Percentiles rank a stretch among this genome's conserved stretches.
phyloP scores from a whole-genome alignment of 2,329 filamentous ascomycete genomes.

The Diaporthe citrichinensis region DNA sequence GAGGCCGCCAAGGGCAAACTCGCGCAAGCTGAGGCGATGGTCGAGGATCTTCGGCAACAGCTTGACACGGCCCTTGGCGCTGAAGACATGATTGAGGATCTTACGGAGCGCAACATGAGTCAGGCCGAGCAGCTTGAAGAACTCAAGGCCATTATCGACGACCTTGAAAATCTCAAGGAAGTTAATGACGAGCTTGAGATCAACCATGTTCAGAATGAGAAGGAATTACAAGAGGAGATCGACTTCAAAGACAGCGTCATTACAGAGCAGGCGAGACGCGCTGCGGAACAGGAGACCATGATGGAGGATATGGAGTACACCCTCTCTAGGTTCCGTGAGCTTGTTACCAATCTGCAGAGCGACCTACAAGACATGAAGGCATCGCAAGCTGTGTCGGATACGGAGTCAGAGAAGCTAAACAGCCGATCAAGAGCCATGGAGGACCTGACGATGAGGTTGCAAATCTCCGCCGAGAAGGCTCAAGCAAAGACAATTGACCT shows the following conservation, averaged over 20 bases:
- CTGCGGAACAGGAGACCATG: constrained; percentile 81
- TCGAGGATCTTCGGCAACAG: constrained; percentile 91
- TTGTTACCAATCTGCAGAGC: constrained; percentile 86
- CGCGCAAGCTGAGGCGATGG: constrained; percentile 77
- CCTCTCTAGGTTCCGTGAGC: constrained; percentile 86
- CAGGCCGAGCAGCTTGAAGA: constrained; percentile 88
- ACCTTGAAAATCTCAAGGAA: constrained; percentile 90
- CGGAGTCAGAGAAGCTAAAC: constrained; percentile 91
- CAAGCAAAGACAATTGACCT: constrained; percentile 96
- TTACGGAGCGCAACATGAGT: constrained; percentile 88
- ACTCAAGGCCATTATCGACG: constrained; percentile 84
- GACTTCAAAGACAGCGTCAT: constrained; percentile 90
- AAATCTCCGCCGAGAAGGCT: constrained; percentile 89
- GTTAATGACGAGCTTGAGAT: constrained; percentile 95
- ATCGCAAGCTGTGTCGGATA: constrained; percentile 92
- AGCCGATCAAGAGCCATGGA: constrained; percentile 93
- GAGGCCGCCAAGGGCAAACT: constrained; percentile 81
- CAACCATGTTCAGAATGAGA: constrained; percentile 93
- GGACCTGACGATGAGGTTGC: constrained; percentile 95
- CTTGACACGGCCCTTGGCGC: constrained; percentile 89
- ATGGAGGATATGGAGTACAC: constrained; percentile 94
- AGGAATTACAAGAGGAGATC: constrained; percentile 93
- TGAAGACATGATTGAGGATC: constrained; percentile 93
- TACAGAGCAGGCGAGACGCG: constrained; percentile 82
- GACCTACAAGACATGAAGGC: constrained; percentile 94